phyloP scores from a whole-genome alignment of 192 early-diverging fungal genomes.

The Umbelopsis ramanniana region DNA sequence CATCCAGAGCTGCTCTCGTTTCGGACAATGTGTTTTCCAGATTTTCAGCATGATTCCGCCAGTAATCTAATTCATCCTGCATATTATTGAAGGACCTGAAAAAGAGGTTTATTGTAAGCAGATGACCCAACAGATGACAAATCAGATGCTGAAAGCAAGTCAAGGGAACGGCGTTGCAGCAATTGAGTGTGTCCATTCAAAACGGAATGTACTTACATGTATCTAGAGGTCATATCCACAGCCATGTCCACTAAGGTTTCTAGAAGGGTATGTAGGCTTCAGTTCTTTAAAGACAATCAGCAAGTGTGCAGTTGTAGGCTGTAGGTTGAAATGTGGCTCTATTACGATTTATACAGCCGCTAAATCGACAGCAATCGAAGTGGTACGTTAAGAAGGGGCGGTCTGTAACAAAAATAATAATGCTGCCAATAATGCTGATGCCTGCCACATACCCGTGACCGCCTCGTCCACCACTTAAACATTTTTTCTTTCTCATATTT shows the following conservation, averaged over 20 bases:
- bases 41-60: constrained; percentile 53
- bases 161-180: neutral
- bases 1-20: constrained; percentile 64
- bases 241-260: neutral
- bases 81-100: constrained; percentile 51
- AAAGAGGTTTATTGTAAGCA: neutral
- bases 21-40: constrained; percentile 58
- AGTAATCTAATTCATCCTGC: constrained; percentile 74
- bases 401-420: no score
- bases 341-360: no score
- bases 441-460: no score
- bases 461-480: neutral
- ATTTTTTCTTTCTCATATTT: neutral
- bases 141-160: no score
- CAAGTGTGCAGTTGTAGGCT: neutral
- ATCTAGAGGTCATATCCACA: constrained; percentile 20
- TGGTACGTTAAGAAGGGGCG: no score
- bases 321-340: neutral
- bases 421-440: no score
- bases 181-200: neutral
- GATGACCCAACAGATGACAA: neutral
- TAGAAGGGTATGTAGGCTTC: no score
- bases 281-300: neutral
- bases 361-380: no score
- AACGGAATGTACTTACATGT: neutral